These are phyloP conservation scores for Ramaria sp. DNA, from an alignment of 768 basidiomycete genomes.

Conservation along the genomic window DNA sequence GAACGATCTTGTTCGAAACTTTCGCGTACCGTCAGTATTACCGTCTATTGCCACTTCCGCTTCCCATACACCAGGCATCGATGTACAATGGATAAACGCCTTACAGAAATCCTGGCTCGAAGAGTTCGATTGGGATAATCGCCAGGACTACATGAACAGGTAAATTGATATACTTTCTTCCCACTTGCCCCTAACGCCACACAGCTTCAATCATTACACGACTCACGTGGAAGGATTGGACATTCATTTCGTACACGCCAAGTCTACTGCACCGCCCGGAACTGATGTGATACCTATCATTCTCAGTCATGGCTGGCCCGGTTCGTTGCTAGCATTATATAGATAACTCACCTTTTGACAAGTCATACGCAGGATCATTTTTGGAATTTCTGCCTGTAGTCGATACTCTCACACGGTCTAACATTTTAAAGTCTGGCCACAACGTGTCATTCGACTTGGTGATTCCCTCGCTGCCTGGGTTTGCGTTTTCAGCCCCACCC, in stretches of 20 bases:
- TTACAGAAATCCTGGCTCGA: not conserved
- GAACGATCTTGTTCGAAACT: not conserved
- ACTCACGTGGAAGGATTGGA: slow-evolving; percentile 6
- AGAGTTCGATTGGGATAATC: not conserved
- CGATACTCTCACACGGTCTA: not conserved
- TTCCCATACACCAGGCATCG: not conserved
- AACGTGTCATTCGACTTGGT: slow-evolving; percentile 7
- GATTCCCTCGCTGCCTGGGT: slow-evolving; percentile 14
- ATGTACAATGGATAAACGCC: not conserved
- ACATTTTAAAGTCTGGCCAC: not conserved
- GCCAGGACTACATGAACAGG: not conserved
- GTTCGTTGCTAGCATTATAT: not conserved
- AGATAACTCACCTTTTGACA: not conserved
- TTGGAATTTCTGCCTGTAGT: slow-evolving; percentile 4
- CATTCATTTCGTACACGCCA: slow-evolving; percentile 9
- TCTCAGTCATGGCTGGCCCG: slow-evolving; percentile 9
- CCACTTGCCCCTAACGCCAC: not conserved
- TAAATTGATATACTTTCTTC: not conserved
- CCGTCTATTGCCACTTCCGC: not conserved
- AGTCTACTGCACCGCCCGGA: not conserved
- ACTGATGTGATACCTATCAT: slow-evolving; percentile 7
- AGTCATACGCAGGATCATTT: not conserved
- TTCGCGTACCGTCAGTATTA: not conserved
- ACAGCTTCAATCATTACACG: slow-evolving; percentile 7
- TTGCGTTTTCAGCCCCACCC: slow-evolving; percentile 14